A percentile compares a stretch with the other conserved stretches of the same genome.
Evolutionary conservation across 306 rosid genomes (phyloP).

Genomic region (Prunus salicina): DNA sequence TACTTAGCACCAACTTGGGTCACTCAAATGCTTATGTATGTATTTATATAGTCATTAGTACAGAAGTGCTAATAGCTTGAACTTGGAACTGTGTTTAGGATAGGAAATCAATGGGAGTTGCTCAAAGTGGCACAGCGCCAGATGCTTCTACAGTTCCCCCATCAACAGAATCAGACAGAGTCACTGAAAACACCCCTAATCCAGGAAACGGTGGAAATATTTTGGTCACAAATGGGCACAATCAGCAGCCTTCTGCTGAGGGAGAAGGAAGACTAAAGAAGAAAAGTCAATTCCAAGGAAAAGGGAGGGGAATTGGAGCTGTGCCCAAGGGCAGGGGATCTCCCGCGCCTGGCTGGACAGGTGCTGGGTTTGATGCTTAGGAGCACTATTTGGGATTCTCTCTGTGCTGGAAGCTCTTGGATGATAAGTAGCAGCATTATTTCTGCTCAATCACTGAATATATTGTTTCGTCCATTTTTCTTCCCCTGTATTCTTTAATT

Average conservation of each 20-base stretch:
- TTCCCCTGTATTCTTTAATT: slow-evolving; percentile 11
- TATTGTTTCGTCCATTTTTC: slow-evolving; percentile 18
- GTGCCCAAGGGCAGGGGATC: slow-evolving; percentile 71
- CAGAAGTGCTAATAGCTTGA: slow-evolving; percentile 12
- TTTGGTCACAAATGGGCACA: slow-evolving; percentile 40
- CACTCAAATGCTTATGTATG: neutral
- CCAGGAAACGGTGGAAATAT: slow-evolving; percentile 44
- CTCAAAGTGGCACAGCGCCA: slow-evolving; percentile 34
- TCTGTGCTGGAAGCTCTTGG: slow-evolving; percentile 11
- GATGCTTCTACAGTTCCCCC: slow-evolving; percentile 42
- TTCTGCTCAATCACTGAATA: slow-evolving; percentile 19
- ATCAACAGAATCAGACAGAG: slow-evolving; percentile 40
- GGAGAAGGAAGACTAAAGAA: slow-evolving; percentile 68
- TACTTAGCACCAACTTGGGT: neutral
- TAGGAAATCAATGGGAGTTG: slow-evolving; percentile 37
- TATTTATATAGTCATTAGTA: neutral
- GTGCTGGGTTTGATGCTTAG: slow-evolving; percentile 85
- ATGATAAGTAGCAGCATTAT: slow-evolving; percentile 16
- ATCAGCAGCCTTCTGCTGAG: slow-evolving; percentile 45
- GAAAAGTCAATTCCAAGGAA: slow-evolving; percentile 65
- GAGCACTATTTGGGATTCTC: slow-evolving; percentile 5
- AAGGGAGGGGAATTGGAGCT: slow-evolving; percentile 88
- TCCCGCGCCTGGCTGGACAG: slow-evolving; percentile 79
- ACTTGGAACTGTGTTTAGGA: slow-evolving; percentile 46
- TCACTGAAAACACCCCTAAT: slow-evolving; percentile 29